Evolutionary conservation across 352 stramenopile genomes (phyloP).

Genomic region (Blastocystis sp.): DNA sequence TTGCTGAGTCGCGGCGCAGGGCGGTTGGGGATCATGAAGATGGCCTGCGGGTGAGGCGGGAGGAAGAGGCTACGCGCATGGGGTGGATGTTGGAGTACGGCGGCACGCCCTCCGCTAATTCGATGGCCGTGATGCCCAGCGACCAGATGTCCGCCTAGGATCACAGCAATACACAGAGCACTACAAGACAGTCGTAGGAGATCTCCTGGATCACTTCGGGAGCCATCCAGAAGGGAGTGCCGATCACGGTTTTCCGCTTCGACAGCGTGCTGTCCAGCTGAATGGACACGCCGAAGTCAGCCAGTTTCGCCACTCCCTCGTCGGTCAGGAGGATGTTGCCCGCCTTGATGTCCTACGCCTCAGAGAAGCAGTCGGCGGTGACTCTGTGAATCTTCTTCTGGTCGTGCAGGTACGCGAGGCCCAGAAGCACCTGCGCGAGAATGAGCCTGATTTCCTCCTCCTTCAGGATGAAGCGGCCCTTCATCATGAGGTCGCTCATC

Average conservation of each 20-base stretch:
- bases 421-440: conserved; percentile 69
- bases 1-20: conserved; percentile 81
- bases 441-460: conserved; percentile 68
- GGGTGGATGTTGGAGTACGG: conserved; percentile 91
- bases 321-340: conserved; percentile 72
- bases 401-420: conserved; percentile 71
- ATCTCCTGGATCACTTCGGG: conserved; percentile 50
- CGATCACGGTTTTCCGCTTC: conserved; percentile 94
- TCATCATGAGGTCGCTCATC: conserved; percentile 70
- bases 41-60: conserved; percentile 75
- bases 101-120: conserved; percentile 92
- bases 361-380: background rate
- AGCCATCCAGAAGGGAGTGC: conserved; percentile 72
- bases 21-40: conserved; percentile 96
- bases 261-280: conserved; percentile 92
- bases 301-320: conserved; percentile 71
- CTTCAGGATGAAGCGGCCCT: background rate
- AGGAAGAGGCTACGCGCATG: conserved; percentile 77
- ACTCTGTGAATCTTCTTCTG: conserved; percentile 72
- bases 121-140: conserved; percentile 77
- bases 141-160: conserved; percentile 87
- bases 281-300: conserved; percentile 79
- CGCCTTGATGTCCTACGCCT: conserved; percentile 71
- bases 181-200: conserved; percentile 26
- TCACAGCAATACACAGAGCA: too few relatives aligned